phyloP scores from a whole-genome alignment of 345 rosid genomes.

The Populus tremula region DNA sequence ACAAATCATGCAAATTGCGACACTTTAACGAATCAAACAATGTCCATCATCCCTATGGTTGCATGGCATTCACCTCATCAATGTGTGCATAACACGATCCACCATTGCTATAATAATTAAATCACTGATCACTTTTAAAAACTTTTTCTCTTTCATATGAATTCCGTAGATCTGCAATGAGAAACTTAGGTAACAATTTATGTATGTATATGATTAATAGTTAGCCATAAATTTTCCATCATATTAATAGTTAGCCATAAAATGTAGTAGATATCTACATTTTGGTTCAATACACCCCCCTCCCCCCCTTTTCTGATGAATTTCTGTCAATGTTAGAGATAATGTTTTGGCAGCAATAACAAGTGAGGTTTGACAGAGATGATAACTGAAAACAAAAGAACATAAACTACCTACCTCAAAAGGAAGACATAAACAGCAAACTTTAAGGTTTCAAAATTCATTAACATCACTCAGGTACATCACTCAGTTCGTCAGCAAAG shows the following conservation, averaged over 20 bases:
- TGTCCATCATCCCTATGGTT: background rate
- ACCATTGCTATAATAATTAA: background rate
- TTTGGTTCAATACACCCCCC: background rate
- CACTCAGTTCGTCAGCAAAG: constrained; percentile 42
- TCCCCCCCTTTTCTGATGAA: background rate
- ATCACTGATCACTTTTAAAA: background rate
- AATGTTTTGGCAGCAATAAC: background rate
- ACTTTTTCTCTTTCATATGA: background rate
- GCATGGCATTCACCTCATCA: background rate
- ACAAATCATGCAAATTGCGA: background rate
- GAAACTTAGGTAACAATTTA: background rate
- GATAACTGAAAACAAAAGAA: background rate
- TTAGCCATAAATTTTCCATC: background rate
- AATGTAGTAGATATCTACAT: background rate
- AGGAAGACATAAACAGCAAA: constrained; percentile 2
- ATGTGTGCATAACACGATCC: background rate
- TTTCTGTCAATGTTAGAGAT: background rate
- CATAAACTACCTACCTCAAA: constrained; percentile 20
- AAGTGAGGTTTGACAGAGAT: background rate
- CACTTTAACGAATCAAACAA: background rate
- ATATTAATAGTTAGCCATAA: background rate
- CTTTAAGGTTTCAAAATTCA: constrained; percentile 14
- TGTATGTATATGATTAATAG: background rate
- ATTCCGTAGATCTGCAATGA: background rate
- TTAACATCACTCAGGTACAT: constrained; percentile 35